Evolutionary conservation across 495 filamentous ascomycete species (phyloP), one percentile per base, ranked within the genome.

Genomic region (Hyaloscypha hepaticicola): DNA sequence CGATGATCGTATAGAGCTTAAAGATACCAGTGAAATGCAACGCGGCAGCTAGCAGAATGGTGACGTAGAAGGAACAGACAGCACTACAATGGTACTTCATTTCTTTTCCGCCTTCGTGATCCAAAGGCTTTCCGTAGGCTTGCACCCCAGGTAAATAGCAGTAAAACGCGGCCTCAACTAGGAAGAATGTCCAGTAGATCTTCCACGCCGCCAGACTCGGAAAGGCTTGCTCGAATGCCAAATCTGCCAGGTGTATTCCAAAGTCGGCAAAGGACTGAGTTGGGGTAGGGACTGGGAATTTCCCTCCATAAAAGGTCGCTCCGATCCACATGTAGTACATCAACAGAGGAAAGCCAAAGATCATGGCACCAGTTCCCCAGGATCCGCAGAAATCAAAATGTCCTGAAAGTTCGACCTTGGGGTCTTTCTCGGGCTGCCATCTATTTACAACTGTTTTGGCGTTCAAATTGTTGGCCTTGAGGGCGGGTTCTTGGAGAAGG

Each of bases 321-420:
- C 94, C 94, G 73, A 96, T 88, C 94, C 94, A 99, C 91, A 99
- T 94, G 79, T 96, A 97, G 80, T 89, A 97, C 95, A 99, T 99
- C 65, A 99, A 80, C 48, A 89, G 33, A 12, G 94, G 94, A 76
- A 97, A 99, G 51, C 87, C 88, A 63, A 95, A 80, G 91, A 99
- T 99, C 85, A 96, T 91, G 59, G 86, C 79, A 29, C 78, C 73
- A 27, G 91, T 86, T 62, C 93, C 93, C 56, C 77, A 77, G 1
- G 90, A 87, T 63, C 94, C 94, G 63, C 93, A 91, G 72, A 99
- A 97, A 71, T 99, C 94, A 72, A 89, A 91, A 63, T 90, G 82
- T 51, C 88, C 89, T 56, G 88, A 91, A 72, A 85, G 80, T 76
- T 97, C 91, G 64, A 97, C 72, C 75, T 85, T 90, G 66, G 87